Percentiles rank a stretch among this genome's conserved stretches.
These are phyloP conservation scores for Fusarium sp. DNA, from an alignment of 2,329 filamentous ascomycete genomes.

Conservation along the genomic window DNA sequence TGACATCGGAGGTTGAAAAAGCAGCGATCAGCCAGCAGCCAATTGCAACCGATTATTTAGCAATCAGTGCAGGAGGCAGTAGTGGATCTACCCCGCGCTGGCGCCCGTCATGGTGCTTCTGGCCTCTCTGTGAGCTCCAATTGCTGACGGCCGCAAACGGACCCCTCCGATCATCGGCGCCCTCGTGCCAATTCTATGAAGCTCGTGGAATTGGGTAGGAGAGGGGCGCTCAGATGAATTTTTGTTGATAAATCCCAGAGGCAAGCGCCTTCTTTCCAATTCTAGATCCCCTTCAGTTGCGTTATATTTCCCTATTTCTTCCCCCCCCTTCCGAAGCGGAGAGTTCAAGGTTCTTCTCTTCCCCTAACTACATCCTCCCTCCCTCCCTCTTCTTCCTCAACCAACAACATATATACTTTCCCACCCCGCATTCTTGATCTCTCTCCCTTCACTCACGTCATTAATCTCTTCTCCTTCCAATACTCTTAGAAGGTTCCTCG, in stretches of 20 bases:
- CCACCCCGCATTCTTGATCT: constrained; percentile 9
- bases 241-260: constrained; percentile 49
- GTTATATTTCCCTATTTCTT: not conserved
- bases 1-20: constrained; percentile 47
- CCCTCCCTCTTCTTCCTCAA: constrained; percentile 5
- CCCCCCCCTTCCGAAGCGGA: not conserved
- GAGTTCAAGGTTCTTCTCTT: constrained; percentile 17
- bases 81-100: constrained; percentile 50
- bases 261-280: constrained; percentile 29
- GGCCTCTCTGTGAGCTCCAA: constrained; percentile 45
- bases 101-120: constrained; percentile 34
- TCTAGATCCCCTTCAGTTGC: constrained; percentile 17
- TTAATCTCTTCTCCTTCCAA: not conserved
- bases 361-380: constrained; percentile 4
- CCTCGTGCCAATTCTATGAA: constrained; percentile 44
- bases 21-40: constrained; percentile 40
- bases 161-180: constrained; percentile 51
- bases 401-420: constrained; percentile 6
- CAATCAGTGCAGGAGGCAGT: constrained; percentile 47
- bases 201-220: constrained; percentile 39
- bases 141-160: constrained; percentile 43
- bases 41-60: constrained; percentile 47
- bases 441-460: not conserved
- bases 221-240: constrained; percentile 39
- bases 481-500: not conserved